These are phyloP conservation scores for Scedosporium dehoogii DNA, from an alignment of 2,329 filamentous ascomycete species.

Conservation along the genomic window DNA sequence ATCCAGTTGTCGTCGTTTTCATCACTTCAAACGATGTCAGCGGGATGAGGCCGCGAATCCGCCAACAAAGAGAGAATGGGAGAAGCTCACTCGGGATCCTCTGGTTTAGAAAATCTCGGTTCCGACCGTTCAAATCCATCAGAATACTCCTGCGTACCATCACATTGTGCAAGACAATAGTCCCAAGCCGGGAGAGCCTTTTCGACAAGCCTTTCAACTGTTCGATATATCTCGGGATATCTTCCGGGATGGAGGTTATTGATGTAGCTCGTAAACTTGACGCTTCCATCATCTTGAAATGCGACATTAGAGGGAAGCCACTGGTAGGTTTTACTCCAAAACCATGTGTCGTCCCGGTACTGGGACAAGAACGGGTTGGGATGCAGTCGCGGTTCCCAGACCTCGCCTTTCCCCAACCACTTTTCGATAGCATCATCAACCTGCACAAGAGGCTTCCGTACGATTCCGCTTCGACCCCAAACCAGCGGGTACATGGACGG, in stretches of 20 bases:
- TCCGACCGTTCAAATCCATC: conserved; percentile 7
- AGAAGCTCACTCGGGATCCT: background rate
- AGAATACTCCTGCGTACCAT: conserved; percentile 17
- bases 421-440: conserved; percentile 20
- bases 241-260: conserved; percentile 33
- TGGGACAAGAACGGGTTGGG: background rate
- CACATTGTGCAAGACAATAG: conserved; percentile 34
- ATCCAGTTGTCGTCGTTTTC: conserved; percentile 11
- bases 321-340: conserved; percentile 20
- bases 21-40: conserved; percentile 7
- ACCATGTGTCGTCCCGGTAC: background rate
- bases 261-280: conserved; percentile 32
- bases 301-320: conserved; percentile 20
- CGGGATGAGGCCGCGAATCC: background rate
- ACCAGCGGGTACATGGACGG: conserved; percentile 50
- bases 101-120: background rate
- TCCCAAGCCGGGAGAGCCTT: conserved; percentile 31
- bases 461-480: conserved; percentile 35
- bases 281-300: conserved; percentile 25
- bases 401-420: conserved; percentile 17
- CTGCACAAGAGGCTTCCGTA: conserved; percentile 19
- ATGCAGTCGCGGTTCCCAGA: conserved; percentile 5
- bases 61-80: background rate
- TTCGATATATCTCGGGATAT: conserved; percentile 19
- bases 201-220: conserved; percentile 25